phyloP scores from a whole-genome alignment of 2,329 filamentous ascomycete genomes.

The Colletotrichum acutatum region DNA sequence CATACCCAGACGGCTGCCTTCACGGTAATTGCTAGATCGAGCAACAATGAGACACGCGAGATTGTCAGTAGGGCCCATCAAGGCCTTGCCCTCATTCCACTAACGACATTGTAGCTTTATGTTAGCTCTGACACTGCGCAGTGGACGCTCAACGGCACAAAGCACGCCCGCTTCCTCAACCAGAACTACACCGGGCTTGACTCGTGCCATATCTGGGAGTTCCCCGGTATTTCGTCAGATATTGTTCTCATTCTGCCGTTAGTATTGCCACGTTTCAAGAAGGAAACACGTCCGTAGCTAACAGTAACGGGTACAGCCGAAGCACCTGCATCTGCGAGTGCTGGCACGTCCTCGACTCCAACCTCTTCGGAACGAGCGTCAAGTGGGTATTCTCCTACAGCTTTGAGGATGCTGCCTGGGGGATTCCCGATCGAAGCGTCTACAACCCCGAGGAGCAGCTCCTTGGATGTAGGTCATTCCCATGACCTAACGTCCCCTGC shows the following conservation, averaged over 20 bases:
- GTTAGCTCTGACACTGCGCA: too few species aligned
- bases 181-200: too few species aligned
- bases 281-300: too few species aligned
- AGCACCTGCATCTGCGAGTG: too few species aligned
- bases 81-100: not conserved
- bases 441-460: conserved; percentile 12
- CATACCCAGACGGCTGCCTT: not conserved
- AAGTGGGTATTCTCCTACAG: conserved; percentile 29
- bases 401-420: not conserved
- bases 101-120: too few species aligned
- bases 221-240: not conserved
- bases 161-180: too few species aligned
- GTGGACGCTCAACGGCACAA: too few species aligned
- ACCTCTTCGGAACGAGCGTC: conserved; percentile 9
- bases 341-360: conserved; percentile 22
- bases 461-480: not conserved
- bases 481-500: too few species aligned
- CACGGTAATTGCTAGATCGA: conserved; percentile 3
- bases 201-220: not conserved
- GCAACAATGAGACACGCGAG: conserved; percentile 11
- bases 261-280: not conserved
- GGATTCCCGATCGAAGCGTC: conserved; percentile 10
- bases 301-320: too few species aligned
- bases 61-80: not conserved
- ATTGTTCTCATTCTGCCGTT: not conserved